Evolutionary conservation across 768 basidiomycete species (phyloP).

Genomic region (Basidioascus undulatus): DNA sequence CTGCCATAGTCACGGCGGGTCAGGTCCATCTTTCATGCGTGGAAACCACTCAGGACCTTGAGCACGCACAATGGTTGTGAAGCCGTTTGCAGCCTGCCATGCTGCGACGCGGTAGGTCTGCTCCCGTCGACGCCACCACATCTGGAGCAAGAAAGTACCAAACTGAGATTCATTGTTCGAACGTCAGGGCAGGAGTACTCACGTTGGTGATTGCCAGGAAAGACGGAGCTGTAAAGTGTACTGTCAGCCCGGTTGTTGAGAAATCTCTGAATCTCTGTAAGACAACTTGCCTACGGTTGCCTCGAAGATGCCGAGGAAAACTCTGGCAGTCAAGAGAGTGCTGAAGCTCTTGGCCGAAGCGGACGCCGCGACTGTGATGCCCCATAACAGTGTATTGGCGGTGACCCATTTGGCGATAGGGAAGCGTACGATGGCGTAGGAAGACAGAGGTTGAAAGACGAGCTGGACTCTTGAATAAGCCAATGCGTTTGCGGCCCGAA

Average conservation of each 20-base stretch:
- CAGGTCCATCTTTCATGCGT: too few species aligned
- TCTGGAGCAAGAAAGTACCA: constrained; percentile 7
- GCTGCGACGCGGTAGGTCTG: constrained; percentile 12
- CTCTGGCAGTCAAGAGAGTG: not conserved
- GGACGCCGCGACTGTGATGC: constrained; percentile 10
- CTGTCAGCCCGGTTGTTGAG: too few species aligned
- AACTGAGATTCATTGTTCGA: not conserved
- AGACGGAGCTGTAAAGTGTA: too few species aligned
- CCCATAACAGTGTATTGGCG: constrained; percentile 9
- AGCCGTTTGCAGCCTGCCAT: constrained; percentile 12
- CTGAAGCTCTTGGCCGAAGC: constrained; percentile 9
- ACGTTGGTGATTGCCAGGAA: not conserved
- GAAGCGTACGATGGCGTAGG: not conserved
- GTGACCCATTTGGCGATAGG: not conserved
- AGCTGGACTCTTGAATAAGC: not conserved
- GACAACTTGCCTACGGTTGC: not conserved
- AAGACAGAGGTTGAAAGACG: not conserved
- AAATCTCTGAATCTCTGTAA: too few species aligned
- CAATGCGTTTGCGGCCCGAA: too few species aligned
- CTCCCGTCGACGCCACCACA: constrained; percentile 15
- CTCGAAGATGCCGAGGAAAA: not conserved
- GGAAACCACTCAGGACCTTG: too few species aligned
- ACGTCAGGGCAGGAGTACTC: not conserved
- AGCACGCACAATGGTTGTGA: constrained; percentile 6
- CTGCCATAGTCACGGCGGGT: too few species aligned